Evolutionary conservation across 306 rosid genomes (phyloP).

Genomic region (Mucuna pruriens): DNA sequence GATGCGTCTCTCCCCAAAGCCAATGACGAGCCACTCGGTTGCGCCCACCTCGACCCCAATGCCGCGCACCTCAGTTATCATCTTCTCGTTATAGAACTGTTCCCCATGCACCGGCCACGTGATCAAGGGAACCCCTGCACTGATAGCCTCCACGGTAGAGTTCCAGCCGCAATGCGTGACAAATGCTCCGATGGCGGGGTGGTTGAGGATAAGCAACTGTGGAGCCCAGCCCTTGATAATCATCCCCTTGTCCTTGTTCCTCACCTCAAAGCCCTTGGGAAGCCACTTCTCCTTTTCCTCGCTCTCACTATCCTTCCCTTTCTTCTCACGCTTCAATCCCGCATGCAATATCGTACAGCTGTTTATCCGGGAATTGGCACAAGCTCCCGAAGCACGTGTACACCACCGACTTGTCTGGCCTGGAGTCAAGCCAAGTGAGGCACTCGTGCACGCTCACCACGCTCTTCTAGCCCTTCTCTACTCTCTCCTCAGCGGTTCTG

Average conservation of each 20-base stretch:
- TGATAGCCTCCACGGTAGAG: background rate
- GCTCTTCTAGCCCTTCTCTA: constrained; percentile 32
- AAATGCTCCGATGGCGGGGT: background rate
- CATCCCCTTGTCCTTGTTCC: background rate
- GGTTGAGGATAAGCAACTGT: background rate
- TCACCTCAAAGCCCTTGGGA: constrained; percentile 16
- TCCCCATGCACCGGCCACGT: constrained; percentile 30
- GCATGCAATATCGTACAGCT: constrained; percentile 24
- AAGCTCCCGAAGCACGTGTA: constrained; percentile 26
- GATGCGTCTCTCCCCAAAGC: background rate
- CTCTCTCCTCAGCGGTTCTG: background rate
- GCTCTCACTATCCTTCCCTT: background rate
- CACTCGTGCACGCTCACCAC: constrained; percentile 32
- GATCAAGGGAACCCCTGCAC: constrained; percentile 26
- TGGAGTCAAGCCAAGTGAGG: constrained; percentile 40
- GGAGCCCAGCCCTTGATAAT: constrained; percentile 32
- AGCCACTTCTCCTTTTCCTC: constrained; percentile 22
- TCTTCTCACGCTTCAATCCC: constrained; percentile 12
- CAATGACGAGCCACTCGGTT: background rate
- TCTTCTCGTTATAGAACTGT: constrained; percentile 37
- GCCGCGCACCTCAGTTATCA: constrained; percentile 12
- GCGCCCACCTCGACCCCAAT: constrained; percentile 43
- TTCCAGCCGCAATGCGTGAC: constrained; percentile 37
- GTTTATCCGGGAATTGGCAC: constrained; percentile 12
- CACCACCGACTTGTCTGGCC: constrained; percentile 16